phyloP scores from a whole-genome alignment of 805 yeast genomes.

The Saccharomycopsis schoenii region DNA sequence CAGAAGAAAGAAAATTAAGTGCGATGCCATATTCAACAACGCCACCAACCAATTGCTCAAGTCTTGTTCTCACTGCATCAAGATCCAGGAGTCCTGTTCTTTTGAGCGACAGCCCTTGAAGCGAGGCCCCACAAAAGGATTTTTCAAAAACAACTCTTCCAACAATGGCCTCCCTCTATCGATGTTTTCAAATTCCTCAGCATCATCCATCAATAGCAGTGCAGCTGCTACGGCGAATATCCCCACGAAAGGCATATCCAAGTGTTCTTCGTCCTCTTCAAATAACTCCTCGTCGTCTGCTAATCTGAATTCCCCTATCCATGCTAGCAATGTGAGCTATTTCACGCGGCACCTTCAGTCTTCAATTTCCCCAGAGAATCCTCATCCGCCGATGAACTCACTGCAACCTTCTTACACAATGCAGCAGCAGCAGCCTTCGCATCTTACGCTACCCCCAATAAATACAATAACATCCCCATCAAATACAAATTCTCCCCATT shows the following conservation, averaged over 20 bases:
- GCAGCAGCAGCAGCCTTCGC: conserved; percentile 12
- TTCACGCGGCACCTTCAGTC: neutral
- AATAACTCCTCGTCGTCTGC: neutral
- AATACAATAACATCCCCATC: conserved; percentile 6
- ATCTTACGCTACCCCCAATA: conserved; percentile 3
- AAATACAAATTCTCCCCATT: conserved; percentile 14
- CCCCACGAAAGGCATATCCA: neutral
- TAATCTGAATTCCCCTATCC: neutral
- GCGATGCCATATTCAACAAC: conserved; percentile 49
- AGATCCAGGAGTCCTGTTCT: conserved; percentile 51
- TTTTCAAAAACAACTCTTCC: conserved; percentile 26
- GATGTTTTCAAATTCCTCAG: neutral
- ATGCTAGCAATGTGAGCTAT: neutral
- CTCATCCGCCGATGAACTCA: neutral
- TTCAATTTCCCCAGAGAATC: neutral
- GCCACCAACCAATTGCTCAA: conserved; percentile 38
- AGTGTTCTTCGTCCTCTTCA: neutral
- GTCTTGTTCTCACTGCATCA: conserved; percentile 53
- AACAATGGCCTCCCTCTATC: neutral
- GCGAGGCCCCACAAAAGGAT: conserved; percentile 74
- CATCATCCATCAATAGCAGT: neutral
- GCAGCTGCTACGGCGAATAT: too few relatives aligned
- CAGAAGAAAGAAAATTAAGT: conserved; percentile 59
- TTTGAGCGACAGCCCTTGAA: conserved; percentile 66
- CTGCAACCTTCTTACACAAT: neutral